Conservation (phyloP, 257 asterid genomes). For the Ilex asprella region DNA sequence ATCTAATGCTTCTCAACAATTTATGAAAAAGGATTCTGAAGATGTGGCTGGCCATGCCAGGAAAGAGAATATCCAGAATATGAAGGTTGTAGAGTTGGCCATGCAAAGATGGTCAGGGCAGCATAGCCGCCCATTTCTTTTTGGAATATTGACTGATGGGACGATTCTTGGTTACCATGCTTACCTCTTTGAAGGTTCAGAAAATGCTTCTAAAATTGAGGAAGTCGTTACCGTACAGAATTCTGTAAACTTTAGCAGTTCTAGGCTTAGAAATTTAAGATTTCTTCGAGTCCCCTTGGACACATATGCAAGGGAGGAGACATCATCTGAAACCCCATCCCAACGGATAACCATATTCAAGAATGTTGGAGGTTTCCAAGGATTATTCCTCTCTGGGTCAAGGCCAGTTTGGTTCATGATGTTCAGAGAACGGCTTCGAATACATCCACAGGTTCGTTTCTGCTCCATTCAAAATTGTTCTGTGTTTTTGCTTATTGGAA, state of each 20-base stretch:
- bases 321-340: slow-evolving; percentile 49
- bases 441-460: slow-evolving; percentile 82
- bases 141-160: slow-evolving; percentile 89
- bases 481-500: neutral
- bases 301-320: slow-evolving; percentile 70
- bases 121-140: slow-evolving; percentile 76
- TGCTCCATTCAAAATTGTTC: neutral
- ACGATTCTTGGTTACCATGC: slow-evolving; percentile 92
- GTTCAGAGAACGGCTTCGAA: slow-evolving; percentile 84
- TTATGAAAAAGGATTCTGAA: slow-evolving; percentile 31
- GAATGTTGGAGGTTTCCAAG: slow-evolving; percentile 90
- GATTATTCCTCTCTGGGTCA: slow-evolving; percentile 73
- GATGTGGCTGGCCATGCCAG: slow-evolving; percentile 47
- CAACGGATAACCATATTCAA: slow-evolving; percentile 68
- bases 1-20: slow-evolving; percentile 29
- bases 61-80: slow-evolving; percentile 52
- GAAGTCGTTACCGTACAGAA: slow-evolving; percentile 32
- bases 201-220: slow-evolving; percentile 52
- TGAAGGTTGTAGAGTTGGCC: slow-evolving; percentile 80
- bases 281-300: slow-evolving; percentile 69
- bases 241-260: slow-evolving; percentile 38
- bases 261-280: slow-evolving; percentile 87
- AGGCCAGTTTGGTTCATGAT: slow-evolving; percentile 93
- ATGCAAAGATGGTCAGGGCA: slow-evolving; percentile 84
- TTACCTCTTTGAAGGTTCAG: slow-evolving; percentile 64